Base-by-base conservation (phyloP, 768 basidiomycete genomes). In the Pleurotus giganteus region DNA sequence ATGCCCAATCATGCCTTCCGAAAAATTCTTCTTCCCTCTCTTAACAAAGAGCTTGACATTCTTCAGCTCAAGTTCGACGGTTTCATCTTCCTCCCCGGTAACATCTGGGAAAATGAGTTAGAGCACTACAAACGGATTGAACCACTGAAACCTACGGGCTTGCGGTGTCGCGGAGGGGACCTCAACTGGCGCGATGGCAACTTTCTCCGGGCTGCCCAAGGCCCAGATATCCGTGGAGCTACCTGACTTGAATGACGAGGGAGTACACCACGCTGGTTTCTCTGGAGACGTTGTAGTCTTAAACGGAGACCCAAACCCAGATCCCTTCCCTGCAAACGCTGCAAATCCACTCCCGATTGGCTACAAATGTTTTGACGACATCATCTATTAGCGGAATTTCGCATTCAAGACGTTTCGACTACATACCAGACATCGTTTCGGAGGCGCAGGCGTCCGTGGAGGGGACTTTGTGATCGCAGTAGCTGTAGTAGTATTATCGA, bases 31-130 rank as follows among this genome's bases (percentile, higher is more conserved):
- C 55, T 76, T 76, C 9, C 82, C 83, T 3, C 82, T 77, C 58
- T 82, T 84, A 37, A 80, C 62, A 59, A 79, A 87, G 19, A 88
- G 72, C 61, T 81, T 85, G 34, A 78, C 79, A 37, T 82, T 80
- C 58, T 82, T 85, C 56, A 85, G 71, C 58, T 86, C 85, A 44
- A 79, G 64, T 57, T 73, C 66, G 7, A 82, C 72, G 8, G 74
- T 71, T 66, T 89, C 86, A 44, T 80, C 75, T 63, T 89, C 86
- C 61, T 89, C 86, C 8, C 86, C 86, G 1, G 85, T 88, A 29
- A 76, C 23, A 61, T 67, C 79, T 81, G 55, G 39, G 31, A 31
- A 6, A 43, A 17, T 4, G n/a, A 27, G n/a, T 36, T 47, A 46
- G 54, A 27, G 24, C 23, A 8, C 46, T 41, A 29, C 19, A 37